Evolutionary conservation across 768 basidiomycete species (phyloP).

Genomic region (button mushroom (Agaricus bisporus)): DNA sequence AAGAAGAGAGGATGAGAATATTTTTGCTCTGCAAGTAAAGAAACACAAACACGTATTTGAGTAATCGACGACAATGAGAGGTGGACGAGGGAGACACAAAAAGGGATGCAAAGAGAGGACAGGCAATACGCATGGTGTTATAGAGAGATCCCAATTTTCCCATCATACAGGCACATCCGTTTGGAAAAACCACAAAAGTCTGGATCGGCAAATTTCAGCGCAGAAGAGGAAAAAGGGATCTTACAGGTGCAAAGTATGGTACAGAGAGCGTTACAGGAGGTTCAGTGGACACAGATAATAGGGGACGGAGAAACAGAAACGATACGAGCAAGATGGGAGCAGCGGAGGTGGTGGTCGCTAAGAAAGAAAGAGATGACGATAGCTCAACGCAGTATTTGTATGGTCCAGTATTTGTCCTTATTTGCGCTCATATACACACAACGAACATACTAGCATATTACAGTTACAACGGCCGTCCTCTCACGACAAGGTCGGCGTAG

Average conservation of each 20-base stretch:
- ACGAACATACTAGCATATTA: background rate
- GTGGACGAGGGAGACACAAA: background rate
- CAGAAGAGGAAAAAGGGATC: slow-evolving; percentile 1
- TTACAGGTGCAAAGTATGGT: slow-evolving; percentile 5
- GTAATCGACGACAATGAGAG: slow-evolving; percentile 34
- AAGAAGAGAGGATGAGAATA: slow-evolving; percentile 11
- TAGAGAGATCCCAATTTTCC: background rate
- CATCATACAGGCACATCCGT: background rate
- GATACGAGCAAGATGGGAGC: background rate
- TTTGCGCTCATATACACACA: slow-evolving; percentile 6
- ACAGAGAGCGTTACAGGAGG: slow-evolving; percentile 1
- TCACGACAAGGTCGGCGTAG: slow-evolving; percentile 6
- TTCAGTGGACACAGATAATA: background rate
- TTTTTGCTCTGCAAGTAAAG: slow-evolving; percentile 27
- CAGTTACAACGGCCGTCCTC: background rate
- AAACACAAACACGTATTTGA: slow-evolving; percentile 33
- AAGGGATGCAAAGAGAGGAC: background rate
- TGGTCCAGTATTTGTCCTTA: slow-evolving; percentile 6
- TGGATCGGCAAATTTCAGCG: slow-evolving; percentile 3
- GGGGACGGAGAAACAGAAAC: background rate
- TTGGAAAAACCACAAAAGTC: background rate
- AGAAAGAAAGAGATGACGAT: background rate
- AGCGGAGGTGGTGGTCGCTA: slow-evolving; percentile 5
- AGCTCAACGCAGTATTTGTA: slow-evolving; percentile 5
- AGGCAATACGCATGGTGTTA: background rate